Evolutionary conservation across 768 basidiomycete genomes (phyloP).

Genomic region (Punctularia strigosozonata): DNA sequence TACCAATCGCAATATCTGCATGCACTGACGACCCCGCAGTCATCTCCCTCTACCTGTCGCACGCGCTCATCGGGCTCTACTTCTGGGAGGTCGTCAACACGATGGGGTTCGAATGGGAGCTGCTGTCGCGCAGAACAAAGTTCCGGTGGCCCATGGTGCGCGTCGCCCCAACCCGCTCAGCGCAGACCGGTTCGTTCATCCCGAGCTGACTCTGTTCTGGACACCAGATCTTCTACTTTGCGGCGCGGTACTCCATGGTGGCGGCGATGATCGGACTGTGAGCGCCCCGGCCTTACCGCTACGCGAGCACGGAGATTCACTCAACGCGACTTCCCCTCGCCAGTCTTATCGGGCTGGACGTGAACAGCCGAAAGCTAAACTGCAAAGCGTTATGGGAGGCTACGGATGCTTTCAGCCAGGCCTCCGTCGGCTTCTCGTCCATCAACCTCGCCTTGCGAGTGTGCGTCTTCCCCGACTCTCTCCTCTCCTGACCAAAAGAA

Average conservation of each 20-base stretch:
- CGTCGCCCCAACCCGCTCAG: slow-evolving; percentile 30
- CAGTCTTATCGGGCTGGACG: background rate
- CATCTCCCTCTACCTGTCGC: slow-evolving; percentile 47
- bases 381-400: too few species aligned
- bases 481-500: background rate
- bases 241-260: slow-evolving; percentile 65
- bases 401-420: too few species aligned
- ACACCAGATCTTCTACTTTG: slow-evolving; percentile 41
- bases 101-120: slow-evolving; percentile 55
- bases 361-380: background rate
- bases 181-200: too few species aligned
- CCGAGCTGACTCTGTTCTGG: background rate
- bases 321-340: too few species aligned
- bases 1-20: too few species aligned
- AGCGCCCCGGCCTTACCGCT: slow-evolving; percentile 13
- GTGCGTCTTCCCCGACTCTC: slow-evolving; percentile 22
- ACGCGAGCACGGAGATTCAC: too few species aligned
- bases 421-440: too few species aligned
- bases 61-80: slow-evolving; percentile 54
- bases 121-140: slow-evolving; percentile 42
- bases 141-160: slow-evolving; percentile 64
- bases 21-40: too few species aligned
- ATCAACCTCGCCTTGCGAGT: slow-evolving; percentile 64
- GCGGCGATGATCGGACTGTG: slow-evolving; percentile 53
- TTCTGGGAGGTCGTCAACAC: slow-evolving; percentile 59